Evolutionary conservation across 345 rosid species (phyloP).

Genomic region (Isatis tinctoria): DNA sequence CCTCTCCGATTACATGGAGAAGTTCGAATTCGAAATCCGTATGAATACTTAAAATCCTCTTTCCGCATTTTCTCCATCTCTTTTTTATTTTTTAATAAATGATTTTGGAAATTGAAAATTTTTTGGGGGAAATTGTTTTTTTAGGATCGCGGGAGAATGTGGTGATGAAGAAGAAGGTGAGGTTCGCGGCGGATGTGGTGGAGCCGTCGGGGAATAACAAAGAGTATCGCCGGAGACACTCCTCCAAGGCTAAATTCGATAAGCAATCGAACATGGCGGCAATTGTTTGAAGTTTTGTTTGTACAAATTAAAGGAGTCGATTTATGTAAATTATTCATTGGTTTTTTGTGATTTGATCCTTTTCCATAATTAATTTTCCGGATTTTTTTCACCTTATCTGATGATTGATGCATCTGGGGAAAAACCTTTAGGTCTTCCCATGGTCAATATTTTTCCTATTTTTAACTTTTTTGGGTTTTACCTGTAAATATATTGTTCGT

Average conservation of each 20-base stretch:
- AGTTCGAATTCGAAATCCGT: conserved; percentile 57
- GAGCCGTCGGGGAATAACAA: conserved; percentile 64
- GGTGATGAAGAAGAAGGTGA: conserved; percentile 57
- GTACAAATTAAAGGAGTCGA: not conserved
- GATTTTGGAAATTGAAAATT: not conserved
- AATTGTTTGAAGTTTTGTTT: not conserved
- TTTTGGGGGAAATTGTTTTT: not conserved
- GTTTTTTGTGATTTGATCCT: conserved; percentile 3
- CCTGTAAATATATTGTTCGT: conserved; percentile 15
- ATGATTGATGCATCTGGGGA: conserved; percentile 21
- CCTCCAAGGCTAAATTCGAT: conserved; percentile 9
- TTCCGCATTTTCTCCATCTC: not conserved
- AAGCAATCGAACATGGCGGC: conserved; percentile 23
- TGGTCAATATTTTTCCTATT: not conserved
- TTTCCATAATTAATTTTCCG: not conserved
- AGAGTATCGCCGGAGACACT: conserved; percentile 51
- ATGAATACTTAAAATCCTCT: not conserved
- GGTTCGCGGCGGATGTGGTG: conserved; percentile 76
- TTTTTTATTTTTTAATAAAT: not conserved
- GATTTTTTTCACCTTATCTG: not conserved
- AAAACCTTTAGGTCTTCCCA: conserved; percentile 1
- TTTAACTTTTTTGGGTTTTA: not conserved
- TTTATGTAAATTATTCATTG: not conserved
- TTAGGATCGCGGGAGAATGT: conserved; percentile 21
- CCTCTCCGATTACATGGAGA: conserved; percentile 76